Percentiles rank a stretch among this genome's conserved stretches.
Evolutionary conservation across 305 asterid species (phyloP).

Genomic region (Plantago coronopus): DNA sequence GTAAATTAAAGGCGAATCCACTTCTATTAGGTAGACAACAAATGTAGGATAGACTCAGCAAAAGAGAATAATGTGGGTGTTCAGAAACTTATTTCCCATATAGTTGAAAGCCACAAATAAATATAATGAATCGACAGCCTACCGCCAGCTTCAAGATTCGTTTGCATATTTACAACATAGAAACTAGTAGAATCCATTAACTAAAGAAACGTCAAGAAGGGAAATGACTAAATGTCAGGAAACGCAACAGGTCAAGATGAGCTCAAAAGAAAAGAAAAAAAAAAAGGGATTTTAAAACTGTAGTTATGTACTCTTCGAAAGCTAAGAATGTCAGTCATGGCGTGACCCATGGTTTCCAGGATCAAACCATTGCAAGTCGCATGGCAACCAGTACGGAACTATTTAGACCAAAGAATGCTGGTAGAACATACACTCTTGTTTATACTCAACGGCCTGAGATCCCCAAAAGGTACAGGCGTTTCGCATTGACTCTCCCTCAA

Average conservation of each 20-base stretch:
- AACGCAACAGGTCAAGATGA: conserved; percentile 12
- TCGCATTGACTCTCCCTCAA: conserved; percentile 1
- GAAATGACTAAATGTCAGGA: conserved; percentile 9
- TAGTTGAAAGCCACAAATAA: conserved; percentile 22
- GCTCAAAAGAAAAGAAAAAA: neutral
- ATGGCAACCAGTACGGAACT: conserved; percentile 17
- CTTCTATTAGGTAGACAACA: neutral
- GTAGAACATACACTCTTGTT: conserved; percentile 13
- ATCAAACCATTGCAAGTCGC: conserved; percentile 26
- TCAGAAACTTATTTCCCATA: conserved; percentile 22
- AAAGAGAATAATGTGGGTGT: neutral
- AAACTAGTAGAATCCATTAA: conserved; percentile 15
- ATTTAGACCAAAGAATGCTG: conserved; percentile 20
- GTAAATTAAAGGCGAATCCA: neutral
- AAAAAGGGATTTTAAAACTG: conserved; percentile 30
- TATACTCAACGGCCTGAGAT: conserved; percentile 20
- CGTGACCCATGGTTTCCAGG: conserved; percentile 28
- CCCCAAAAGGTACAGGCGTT: neutral
- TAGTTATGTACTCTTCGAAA: conserved; percentile 39
- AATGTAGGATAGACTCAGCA: neutral
- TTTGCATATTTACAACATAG: conserved; percentile 27
- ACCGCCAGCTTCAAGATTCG: conserved; percentile 28
- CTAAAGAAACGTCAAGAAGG: conserved; percentile 17
- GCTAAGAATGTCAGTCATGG: conserved; percentile 28
- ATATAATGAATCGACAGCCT: conserved; percentile 32